These are phyloP conservation scores for Agrostemma githago DNA, from an alignment of 148 eudicot species.

Conservation along the genomic window DNA sequence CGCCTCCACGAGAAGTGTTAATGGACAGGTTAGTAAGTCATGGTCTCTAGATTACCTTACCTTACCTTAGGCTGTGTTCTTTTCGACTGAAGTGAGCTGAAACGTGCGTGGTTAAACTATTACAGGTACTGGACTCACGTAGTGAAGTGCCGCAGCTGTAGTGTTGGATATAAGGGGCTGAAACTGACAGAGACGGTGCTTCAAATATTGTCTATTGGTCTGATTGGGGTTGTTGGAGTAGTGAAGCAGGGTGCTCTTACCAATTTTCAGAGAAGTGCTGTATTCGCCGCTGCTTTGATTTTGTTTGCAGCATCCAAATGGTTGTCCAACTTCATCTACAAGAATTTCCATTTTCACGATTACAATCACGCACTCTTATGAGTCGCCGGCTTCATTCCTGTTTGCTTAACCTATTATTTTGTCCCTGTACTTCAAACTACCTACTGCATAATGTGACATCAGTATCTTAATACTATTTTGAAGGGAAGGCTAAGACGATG, in stretches of 20 bases:
- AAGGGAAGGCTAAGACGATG: too few relatives aligned
- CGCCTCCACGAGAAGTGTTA: constrained; percentile 72
- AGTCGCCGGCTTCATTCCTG: not conserved
- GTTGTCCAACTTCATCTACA: constrained; percentile 69
- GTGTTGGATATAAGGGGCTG: constrained; percentile 52
- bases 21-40: constrained; percentile 64
- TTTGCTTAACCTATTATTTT: not conserved
- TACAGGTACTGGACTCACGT: constrained; percentile 75
- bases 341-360: constrained; percentile 75
- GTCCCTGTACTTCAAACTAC: not conserved
- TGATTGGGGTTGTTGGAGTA: constrained; percentile 50
- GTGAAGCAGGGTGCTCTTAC: constrained; percentile 43
- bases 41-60: not conserved
- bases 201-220: constrained; percentile 43
- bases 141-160: constrained; percentile 70
- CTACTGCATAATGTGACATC: not conserved
- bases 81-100: too few relatives aligned
- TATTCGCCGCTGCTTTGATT: constrained; percentile 41
- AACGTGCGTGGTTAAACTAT: not conserved
- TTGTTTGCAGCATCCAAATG: constrained; percentile 70
- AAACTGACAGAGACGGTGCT: constrained; percentile 40
- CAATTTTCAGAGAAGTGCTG: constrained; percentile 28
- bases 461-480: too few relatives aligned
- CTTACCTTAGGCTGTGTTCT: too few relatives aligned
- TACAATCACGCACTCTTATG: constrained; percentile 57